Conservation (phyloP, 768 basidiomycete species). For the Rhodocollybia butyracea region DNA sequence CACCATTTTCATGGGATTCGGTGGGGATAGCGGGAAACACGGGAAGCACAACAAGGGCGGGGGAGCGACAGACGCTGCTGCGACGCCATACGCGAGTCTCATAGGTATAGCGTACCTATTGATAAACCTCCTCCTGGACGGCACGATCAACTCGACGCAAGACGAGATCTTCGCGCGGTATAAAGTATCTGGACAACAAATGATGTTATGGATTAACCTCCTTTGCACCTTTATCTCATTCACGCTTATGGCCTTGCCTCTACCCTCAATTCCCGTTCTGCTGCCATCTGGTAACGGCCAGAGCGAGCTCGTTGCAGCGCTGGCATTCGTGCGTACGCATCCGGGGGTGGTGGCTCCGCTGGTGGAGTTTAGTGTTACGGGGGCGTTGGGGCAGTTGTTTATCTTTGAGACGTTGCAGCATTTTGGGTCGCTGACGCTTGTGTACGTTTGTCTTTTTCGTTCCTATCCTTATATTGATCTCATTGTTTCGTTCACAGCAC, state of each 20-base stretch:
- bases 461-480: conserved; percentile 7
- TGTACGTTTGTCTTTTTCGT: conserved; percentile 47
- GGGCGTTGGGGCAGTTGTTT: conserved; percentile 93
- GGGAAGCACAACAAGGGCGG: conserved; percentile 35
- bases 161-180: conserved; percentile 90
- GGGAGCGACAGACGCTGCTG: conserved; percentile 15
- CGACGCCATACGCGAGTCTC: conserved; percentile 51
- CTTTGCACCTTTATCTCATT: conserved; percentile 77
- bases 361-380: conserved; percentile 82
- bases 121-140: conserved; percentile 88
- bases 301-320: conserved; percentile 63
- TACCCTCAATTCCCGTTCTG: conserved; percentile 80
- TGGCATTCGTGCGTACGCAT: conserved; percentile 75
- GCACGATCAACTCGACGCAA: conserved; percentile 92
- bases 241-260: conserved; percentile 66
- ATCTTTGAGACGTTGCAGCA: conserved; percentile 95
- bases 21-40: conserved; percentile 49
- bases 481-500: conserved; percentile 47
- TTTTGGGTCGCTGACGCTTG: conserved; percentile 86
- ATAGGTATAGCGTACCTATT: conserved; percentile 76
- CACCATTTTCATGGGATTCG: conserved; percentile 91
- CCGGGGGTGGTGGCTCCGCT: conserved; percentile 73
- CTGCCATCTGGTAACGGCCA: conserved; percentile 60
- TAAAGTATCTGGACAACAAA: conserved; percentile 83
- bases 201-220: conserved; percentile 98